Percentiles rank a stretch among this genome's conserved stretches.
phyloP scores from a whole-genome alignment of 2,329 filamentous ascomycete species.

The Colletotrichum shisoi region DNA sequence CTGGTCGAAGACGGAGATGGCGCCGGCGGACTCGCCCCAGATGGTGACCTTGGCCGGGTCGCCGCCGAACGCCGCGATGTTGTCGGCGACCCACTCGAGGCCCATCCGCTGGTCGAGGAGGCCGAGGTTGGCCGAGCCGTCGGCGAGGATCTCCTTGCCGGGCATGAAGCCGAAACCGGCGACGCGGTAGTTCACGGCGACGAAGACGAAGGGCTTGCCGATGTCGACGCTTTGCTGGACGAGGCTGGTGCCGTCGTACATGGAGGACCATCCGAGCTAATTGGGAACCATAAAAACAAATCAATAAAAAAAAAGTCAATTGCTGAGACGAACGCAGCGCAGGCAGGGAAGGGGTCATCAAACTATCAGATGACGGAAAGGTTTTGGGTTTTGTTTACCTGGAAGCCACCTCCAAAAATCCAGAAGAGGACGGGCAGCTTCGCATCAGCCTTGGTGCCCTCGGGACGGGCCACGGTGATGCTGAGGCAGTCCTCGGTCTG shows the following conservation, averaged over 20 bases:
- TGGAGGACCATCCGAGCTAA: constrained; percentile 45
- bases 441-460: constrained; percentile 50
- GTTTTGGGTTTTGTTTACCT: constrained; percentile 22
- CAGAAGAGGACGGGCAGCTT: constrained; percentile 65
- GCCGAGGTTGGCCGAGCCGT: constrained; percentile 66
- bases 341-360: constrained; percentile 16
- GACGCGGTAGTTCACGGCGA: constrained; percentile 71
- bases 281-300: too few relatives aligned
- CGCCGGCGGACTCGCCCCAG: constrained; percentile 68
- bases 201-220: constrained; percentile 67
- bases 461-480: constrained; percentile 58
- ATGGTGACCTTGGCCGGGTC: constrained; percentile 71
- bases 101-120: constrained; percentile 67
- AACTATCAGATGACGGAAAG: background rate
- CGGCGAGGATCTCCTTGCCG: constrained; percentile 62
- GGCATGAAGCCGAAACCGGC: constrained; percentile 69
- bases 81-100: constrained; percentile 69
- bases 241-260: constrained; percentile 50
- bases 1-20: constrained; percentile 70
- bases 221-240: constrained; percentile 50
- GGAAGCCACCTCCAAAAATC: constrained; percentile 65
- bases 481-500: constrained; percentile 62
- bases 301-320: constrained; percentile 9
- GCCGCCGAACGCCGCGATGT: constrained; percentile 71
- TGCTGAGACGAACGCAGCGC: background rate